Percentiles rank a stretch among this genome's conserved stretches.
These are phyloP conservation scores for Candida hungchunana DNA, from an alignment of 805 yeast species.

Conservation along the genomic window DNA sequence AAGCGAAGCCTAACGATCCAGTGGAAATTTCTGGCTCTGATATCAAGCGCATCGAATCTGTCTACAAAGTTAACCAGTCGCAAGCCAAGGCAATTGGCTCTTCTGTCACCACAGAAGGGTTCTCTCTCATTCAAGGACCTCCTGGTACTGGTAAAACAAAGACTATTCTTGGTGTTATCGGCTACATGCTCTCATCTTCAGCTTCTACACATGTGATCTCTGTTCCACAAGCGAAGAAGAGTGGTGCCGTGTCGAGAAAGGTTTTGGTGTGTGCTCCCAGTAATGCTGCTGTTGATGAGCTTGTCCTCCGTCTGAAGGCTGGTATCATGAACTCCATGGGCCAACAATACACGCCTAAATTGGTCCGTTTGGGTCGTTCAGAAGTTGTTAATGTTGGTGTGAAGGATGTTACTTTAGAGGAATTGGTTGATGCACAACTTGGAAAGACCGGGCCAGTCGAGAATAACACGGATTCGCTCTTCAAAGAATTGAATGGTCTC, in stretches of 20 bases:
- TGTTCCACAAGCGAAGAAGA: conserved; percentile 27
- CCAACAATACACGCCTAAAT: conserved; percentile 47
- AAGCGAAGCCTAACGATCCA: conserved; percentile 56
- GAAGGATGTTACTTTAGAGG: conserved; percentile 79
- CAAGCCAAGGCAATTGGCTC: conserved; percentile 89
- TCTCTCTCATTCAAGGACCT: conserved; percentile 94
- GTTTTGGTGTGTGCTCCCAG: conserved; percentile 95
- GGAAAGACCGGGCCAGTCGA: conserved; percentile 15
- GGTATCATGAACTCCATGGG: conserved; percentile 66
- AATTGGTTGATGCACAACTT: conserved; percentile 57
- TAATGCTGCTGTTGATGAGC: conserved; percentile 97
- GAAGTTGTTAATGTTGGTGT: conserved; percentile 86
- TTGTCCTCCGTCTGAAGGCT: conserved; percentile 71
- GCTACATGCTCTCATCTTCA: conserved; percentile 55
- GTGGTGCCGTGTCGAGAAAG: conserved; percentile 40
- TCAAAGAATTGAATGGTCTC: conserved; percentile 36
- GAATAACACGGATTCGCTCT: conserved; percentile 46
- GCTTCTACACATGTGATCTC: conserved; percentile 28
- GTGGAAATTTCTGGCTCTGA: conserved; percentile 30
- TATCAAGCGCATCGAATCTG: conserved; percentile 38
- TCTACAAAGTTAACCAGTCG: conserved; percentile 70
- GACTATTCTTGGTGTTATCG: conserved; percentile 88
- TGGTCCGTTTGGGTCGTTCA: conserved; percentile 85
- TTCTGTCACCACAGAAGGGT: conserved; percentile 64
- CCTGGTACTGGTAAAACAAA: conserved; percentile 99